A percentile compares a stretch with the other conserved stretches of the same genome.
Conservation (phyloP, 352 stramenopile species). For the Elongisporangium undulatum region DNA sequence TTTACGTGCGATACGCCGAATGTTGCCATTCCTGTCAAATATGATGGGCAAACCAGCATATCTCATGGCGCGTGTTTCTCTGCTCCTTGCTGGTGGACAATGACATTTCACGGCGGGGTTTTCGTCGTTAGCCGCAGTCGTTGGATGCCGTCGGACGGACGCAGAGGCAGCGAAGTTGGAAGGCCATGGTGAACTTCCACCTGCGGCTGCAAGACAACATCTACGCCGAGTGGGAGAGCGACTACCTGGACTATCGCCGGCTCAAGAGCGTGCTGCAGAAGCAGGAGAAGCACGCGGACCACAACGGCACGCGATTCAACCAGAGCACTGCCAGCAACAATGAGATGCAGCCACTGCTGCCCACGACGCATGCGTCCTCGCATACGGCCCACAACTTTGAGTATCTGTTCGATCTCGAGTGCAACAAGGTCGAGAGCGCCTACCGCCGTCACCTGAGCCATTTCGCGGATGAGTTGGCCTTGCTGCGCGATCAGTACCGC, state of each 20-base stretch:
- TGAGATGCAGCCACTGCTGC: constrained; percentile 23
- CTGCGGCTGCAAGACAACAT: constrained; percentile 77
- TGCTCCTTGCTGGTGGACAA: too few relatives aligned
- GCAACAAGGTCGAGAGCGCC: constrained; percentile 90
- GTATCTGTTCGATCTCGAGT: constrained; percentile 73
- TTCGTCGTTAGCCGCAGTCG: neutral
- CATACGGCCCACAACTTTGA: constrained; percentile 48
- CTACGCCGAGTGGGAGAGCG: constrained; percentile 81
- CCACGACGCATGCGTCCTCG: constrained; percentile 5
- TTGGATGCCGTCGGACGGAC: neutral
- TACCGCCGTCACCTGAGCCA: constrained; percentile 84
- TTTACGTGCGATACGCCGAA: too few relatives aligned
- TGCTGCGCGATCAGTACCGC: constrained; percentile 73
- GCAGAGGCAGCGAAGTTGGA: neutral
- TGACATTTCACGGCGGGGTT: too few relatives aligned
- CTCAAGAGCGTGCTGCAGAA: constrained; percentile 84
- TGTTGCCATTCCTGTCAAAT: too few relatives aligned
- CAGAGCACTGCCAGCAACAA: constrained; percentile 7
- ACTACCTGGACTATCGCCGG: constrained; percentile 89
- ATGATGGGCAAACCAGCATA: too few relatives aligned
- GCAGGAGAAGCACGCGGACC: constrained; percentile 21
- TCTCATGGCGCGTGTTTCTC: too few relatives aligned
- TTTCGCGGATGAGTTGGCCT: constrained; percentile 76
- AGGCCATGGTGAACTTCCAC: constrained; percentile 72
- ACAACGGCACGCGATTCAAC: neutral